phyloP scores from a whole-genome alignment of 2,329 filamentous ascomycete species.

The Penicillium sp. region DNA sequence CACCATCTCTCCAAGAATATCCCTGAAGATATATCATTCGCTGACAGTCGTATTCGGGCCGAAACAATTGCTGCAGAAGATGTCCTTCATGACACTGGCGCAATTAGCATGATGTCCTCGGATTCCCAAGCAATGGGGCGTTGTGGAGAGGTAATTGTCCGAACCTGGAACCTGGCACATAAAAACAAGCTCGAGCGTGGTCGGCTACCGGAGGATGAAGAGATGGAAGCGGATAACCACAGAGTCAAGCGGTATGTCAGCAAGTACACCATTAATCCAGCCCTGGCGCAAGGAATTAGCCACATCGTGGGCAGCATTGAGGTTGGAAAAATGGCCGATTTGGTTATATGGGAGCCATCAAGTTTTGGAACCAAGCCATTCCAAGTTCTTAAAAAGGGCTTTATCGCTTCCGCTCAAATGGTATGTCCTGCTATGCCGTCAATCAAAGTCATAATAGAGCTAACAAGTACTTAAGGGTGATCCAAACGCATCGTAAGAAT shows the following conservation, averaged over 20 bases:
- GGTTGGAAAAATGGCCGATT: conserved; percentile 84
- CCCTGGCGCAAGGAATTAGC: conserved; percentile 85
- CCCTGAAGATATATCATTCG: conserved; percentile 93
- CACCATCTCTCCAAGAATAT: conserved; percentile 93
- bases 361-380: conserved; percentile 87
- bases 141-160: conserved; percentile 87
- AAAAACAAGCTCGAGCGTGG: conserved; percentile 94
- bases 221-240: conserved; percentile 82
- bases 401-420: conserved; percentile 85
- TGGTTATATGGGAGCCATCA: conserved; percentile 83
- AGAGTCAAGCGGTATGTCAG: conserved; percentile 89
- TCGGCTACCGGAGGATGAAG: conserved; percentile 74
- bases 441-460: no score
- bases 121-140: conserved; percentile 97
- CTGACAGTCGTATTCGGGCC: conserved; percentile 89
- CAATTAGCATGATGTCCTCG: conserved; percentile 96
- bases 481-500: conserved; percentile 78
- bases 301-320: conserved; percentile 87
- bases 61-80: conserved; percentile 98
- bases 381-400: conserved; percentile 81
- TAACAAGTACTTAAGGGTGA: conserved; percentile 67
- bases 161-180: conserved; percentile 96
- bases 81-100: conserved; percentile 92
- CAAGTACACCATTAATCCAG: conserved; percentile 96
- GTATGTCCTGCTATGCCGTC: conserved; percentile 54